These are phyloP conservation scores for Guadua angustifolia DNA, from an alignment of 176 grass and related monocot species.

Conservation along the genomic window DNA sequence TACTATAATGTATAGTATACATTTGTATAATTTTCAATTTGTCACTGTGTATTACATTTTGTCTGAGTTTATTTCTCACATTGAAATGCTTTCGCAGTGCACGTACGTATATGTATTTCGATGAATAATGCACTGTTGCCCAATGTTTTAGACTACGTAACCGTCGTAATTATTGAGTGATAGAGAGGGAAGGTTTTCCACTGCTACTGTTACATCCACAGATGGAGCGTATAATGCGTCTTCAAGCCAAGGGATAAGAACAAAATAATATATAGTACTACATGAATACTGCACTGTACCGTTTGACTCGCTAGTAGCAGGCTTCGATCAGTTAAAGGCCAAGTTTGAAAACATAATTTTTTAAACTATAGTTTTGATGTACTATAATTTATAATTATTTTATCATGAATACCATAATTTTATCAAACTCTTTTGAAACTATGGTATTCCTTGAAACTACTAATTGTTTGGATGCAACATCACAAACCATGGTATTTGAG, in stretches of 20 bases:
- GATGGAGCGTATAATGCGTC: neutral
- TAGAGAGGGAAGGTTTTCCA: neutral
- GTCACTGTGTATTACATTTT: neutral
- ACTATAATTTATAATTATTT: too few relatives aligned
- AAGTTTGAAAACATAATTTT: too few relatives aligned
- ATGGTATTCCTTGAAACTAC: too few relatives aligned
- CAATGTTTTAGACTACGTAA: constrained; percentile 10
- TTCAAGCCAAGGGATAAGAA: constrained; percentile 22
- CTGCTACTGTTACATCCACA: constrained; percentile 23
- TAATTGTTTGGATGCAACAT: too few relatives aligned
- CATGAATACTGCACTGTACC: neutral
- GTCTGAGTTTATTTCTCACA: neutral
- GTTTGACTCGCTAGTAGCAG: neutral
- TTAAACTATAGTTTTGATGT: too few relatives aligned
- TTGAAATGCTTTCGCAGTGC: neutral
- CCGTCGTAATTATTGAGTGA: constrained; percentile 3
- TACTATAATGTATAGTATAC: too few relatives aligned
- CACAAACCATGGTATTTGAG: too few relatives aligned
- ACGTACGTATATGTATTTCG: too few relatives aligned
- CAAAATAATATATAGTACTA: too few relatives aligned
- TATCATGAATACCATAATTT: too few relatives aligned
- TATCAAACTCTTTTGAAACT: too few relatives aligned
- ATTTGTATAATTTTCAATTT: neutral
- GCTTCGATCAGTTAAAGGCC: too few relatives aligned
- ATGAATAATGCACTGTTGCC: constrained; percentile 24